Evolutionary conservation across 352 stramenopile species (phyloP).

Genomic region (Phytophthora chlamydospora): DNA sequence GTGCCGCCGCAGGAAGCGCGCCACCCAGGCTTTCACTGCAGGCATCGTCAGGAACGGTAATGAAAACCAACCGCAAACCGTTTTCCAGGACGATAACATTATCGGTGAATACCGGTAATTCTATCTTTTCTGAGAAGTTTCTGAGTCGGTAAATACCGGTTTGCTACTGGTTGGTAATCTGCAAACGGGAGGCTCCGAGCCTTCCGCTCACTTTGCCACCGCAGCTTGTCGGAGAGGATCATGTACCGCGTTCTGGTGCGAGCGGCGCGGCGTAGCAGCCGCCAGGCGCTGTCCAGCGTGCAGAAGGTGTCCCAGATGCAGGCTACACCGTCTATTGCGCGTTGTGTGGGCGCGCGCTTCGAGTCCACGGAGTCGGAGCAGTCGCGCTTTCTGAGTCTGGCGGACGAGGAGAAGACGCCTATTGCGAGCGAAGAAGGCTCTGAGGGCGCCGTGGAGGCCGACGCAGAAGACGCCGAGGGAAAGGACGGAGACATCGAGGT

Average conservation of each 20-base stretch:
- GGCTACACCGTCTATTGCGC: constrained; percentile 8
- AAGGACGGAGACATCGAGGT: constrained; percentile 71
- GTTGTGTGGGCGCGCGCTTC: constrained; percentile 24
- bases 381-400: constrained; percentile 81
- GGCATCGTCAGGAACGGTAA: constrained; percentile 12
- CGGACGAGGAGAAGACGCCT: constrained; percentile 54
- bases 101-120: background rate
- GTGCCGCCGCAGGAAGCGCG: constrained; percentile 50
- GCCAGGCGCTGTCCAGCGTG: constrained; percentile 8
- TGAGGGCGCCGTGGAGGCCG: constrained; percentile 34
- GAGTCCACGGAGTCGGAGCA: constrained; percentile 34
- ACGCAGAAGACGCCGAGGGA: constrained; percentile 44
- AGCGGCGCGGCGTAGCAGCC: constrained; percentile 20
- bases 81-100: too few relatives aligned
- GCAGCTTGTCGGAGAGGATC: constrained; percentile 25
- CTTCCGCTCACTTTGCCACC: constrained; percentile 33
- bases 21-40: constrained; percentile 28
- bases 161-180: background rate
- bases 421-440: constrained; percentile 27
- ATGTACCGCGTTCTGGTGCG: constrained; percentile 27
- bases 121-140: background rate
- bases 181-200: constrained; percentile 28
- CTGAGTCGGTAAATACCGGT: constrained; percentile 9
- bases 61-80: too few relatives aligned
- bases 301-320: constrained; percentile 7